Base-by-base conservation (phyloP, 108 stramenopile species). In the Epithemia pelagica region DNA sequence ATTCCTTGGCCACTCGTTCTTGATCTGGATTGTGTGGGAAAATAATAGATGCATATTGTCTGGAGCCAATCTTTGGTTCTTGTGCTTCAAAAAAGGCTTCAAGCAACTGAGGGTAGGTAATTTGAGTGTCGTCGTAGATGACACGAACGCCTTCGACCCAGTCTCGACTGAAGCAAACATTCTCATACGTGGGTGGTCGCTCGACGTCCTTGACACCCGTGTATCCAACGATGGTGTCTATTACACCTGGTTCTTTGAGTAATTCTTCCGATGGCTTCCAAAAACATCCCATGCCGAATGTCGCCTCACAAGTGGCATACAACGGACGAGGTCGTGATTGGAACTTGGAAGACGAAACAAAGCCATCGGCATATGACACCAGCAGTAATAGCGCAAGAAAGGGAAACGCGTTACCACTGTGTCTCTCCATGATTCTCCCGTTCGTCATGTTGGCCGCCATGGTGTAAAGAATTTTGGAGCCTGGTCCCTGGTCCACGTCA, bases 221-320 rank as follows among this genome's bases (percentile, higher is more conserved):
- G 64, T 87, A 92, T 46, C 91, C 91, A 28, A 74, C 84, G 1
- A 78, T 68, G 1, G 88, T 83, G 58, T 82, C 80, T 8, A 78
- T 67, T 7, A 92, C 78, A 30, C 91, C 91, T 24, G 67, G 67
- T 25, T 82, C 66, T 72, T 78, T 78, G 0, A 85, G 73, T 52
- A 92, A 62, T 32, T 74, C 64, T 76, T 89, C 88, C 37, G 76
- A 62, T 22, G 91, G 91, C 62, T 79, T 80, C 88, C 91, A 92
- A 73, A 89, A 92, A 62, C 91, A 92, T 62, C 85, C 85, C 85
- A 86, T 86, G 22, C 85, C 85, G 70, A 86, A 86, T 0, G 85
- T 83, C 0, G 80, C 79, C 28, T 86, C 79, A 10, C 37, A 15
- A 10, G 5, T 46, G 37, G 37, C 52, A 46, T 15, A 46, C 10